phyloP scores from a whole-genome alignment of 176 grass and related monocot species.

The Rhipidocladum racemiflorum region DNA sequence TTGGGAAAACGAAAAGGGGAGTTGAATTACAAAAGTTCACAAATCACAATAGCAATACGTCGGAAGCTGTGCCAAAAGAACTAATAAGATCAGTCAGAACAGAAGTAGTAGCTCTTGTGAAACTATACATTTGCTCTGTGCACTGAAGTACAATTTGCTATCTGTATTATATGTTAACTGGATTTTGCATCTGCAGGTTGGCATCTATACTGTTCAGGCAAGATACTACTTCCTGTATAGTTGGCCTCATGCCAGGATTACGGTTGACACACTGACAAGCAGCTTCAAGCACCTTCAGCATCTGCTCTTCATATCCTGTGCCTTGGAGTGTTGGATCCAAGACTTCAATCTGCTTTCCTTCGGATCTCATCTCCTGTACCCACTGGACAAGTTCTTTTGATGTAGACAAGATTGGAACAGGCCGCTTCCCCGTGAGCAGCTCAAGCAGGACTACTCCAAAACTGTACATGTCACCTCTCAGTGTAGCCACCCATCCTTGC shows the following conservation, averaged over 20 bases:
- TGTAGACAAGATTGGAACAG: conserved; percentile 36
- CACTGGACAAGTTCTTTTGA: conserved; percentile 55
- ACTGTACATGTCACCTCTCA: conserved; percentile 79
- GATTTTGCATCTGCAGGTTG: conserved; percentile 12
- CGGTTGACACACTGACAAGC: conserved; percentile 47
- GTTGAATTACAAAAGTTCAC: conserved; percentile 1
- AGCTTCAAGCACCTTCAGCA: conserved; percentile 57
- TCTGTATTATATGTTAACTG: background rate
- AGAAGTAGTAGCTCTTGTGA: background rate
- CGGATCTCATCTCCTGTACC: conserved; percentile 45
- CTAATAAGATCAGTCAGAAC: background rate
- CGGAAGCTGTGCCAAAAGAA: background rate
- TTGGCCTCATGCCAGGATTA: conserved; percentile 47
- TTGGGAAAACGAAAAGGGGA: background rate
- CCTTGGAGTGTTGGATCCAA: conserved; percentile 38
- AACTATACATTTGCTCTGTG: background rate
- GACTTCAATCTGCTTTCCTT: conserved; percentile 45
- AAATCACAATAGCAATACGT: background rate
- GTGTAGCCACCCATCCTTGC: conserved; percentile 61
- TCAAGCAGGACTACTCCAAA: conserved; percentile 82
- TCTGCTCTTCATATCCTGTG: conserved; percentile 51
- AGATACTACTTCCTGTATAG: conserved; percentile 40
- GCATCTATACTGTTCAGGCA: conserved; percentile 38
- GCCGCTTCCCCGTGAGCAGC: conserved; percentile 56
- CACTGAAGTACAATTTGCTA: background rate